Evolutionary conservation across 345 rosid species (phyloP), one percentile per base, ranked within the genome.

Genomic region (Limnanthes douglasii): DNA sequence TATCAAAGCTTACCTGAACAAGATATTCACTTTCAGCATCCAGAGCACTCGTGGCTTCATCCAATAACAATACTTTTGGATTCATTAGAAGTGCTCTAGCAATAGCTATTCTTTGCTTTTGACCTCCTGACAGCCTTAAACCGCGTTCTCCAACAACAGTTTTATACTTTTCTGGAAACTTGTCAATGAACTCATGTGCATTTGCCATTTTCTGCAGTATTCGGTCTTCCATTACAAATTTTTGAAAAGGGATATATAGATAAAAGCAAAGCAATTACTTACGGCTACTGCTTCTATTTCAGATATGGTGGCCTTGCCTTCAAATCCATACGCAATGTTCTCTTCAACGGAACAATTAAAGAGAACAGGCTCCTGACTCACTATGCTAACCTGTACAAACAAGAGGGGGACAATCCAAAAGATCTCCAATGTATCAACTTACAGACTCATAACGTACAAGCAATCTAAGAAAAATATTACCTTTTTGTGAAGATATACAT

Each of bases 41-140:
- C 7, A 88, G 66, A 35, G 97, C 97, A 54, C 97, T 88, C 9
- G 95, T 88, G 45, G 97, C 94, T 74, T 88, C 97, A 50, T 88
- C 95, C 23, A 88, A 56, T 2, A 88, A 77, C 46, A 79, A 51
- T 45, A 88, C 72, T 43, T 59, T 74, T 0, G 97, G 97, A 55
- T 88, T 72, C 84, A 77, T 88, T 39, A 88, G 49, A 31, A 83
- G 72, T 0, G 97, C 95, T 60, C 95, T 70, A 0, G 95, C 95
- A 18, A 88, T 83, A 3, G 97, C 97, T 21, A 88, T 36, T 50
- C 97, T 73, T 22, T 88, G 93, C 39, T 88, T 88, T 58, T 88
- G 95, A 21, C 97, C 97, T 29, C 97, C 97, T 2, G 93, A 88
- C 40, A 88, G 77, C 50, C 97, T 72, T 51, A 88, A 23, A 16